Conservation (phyloP, 108 stramenopile genomes). For the Cylindrotheca closterium region DNA sequence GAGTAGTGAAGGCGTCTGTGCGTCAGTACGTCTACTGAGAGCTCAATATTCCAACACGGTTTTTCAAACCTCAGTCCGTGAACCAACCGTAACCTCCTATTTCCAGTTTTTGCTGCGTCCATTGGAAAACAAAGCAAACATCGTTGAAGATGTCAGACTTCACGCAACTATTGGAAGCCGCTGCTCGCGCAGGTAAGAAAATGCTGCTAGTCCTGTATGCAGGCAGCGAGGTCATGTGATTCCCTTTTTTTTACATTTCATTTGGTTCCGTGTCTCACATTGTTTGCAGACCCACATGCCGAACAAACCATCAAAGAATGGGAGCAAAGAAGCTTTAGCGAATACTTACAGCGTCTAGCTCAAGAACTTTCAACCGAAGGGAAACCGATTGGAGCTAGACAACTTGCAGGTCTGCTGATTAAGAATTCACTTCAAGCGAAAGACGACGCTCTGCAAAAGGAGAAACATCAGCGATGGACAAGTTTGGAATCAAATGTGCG, state of each 20-base stretch:
- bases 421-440: conserved; percentile 84
- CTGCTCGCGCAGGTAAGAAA: conserved; percentile 8
- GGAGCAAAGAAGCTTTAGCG: conserved; percentile 32
- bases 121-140: too few relatives aligned
- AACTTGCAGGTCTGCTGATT: conserved; percentile 80
- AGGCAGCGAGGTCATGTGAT: background rate
- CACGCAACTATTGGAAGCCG: conserved; percentile 9
- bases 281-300: conserved; percentile 12
- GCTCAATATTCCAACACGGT: too few relatives aligned
- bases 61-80: too few relatives aligned
- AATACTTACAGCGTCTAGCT: conserved; percentile 48
- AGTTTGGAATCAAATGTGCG: conserved; percentile 47
- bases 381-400: conserved; percentile 55
- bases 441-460: conserved; percentile 59
- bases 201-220: background rate
- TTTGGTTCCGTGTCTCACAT: background rate
- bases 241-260: background rate
- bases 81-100: too few relatives aligned
- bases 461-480: conserved; percentile 73
- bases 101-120: too few relatives aligned
- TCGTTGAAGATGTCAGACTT: conserved; percentile 26
- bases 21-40: too few relatives aligned
- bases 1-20: too few relatives aligned
- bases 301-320: conserved; percentile 37
- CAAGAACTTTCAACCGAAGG: conserved; percentile 67